A percentile compares a stretch with the other conserved stretches of the same genome.
Conservation (phyloP, 371 early-diverging fungal genomes). For the Mortierella sp. region DNA sequence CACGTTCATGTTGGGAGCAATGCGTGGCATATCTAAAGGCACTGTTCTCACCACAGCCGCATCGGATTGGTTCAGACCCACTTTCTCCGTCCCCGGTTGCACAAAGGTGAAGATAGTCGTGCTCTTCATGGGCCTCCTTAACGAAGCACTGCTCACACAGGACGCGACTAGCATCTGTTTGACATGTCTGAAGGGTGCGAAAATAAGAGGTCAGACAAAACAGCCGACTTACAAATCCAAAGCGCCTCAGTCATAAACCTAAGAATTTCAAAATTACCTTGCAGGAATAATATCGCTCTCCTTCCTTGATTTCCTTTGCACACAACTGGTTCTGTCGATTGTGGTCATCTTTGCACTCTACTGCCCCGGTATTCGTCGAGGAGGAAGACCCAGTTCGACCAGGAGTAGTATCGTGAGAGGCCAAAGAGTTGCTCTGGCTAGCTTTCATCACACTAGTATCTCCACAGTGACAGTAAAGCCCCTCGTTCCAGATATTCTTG, state of each 20-base stretch:
- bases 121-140: constrained; percentile 38
- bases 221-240: no score
- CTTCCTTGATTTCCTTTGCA: constrained; percentile 33
- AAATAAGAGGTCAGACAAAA: background rate
- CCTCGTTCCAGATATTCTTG: constrained; percentile 27
- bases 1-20: constrained; percentile 37
- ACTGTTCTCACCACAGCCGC: constrained; percentile 49
- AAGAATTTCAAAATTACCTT: constrained; percentile 16
- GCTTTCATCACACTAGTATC: constrained; percentile 10
- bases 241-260: background rate
- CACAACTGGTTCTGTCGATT: constrained; percentile 41
- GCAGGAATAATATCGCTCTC: constrained; percentile 40
- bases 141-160: constrained; percentile 47
- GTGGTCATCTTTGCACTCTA: constrained; percentile 34
- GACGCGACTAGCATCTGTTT: constrained; percentile 18
- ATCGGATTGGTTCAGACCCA: no score
- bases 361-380: no score
- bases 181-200: constrained; percentile 32
- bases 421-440: background rate
- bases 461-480: constrained; percentile 41
- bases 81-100: no score
- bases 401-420: background rate
- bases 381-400: background rate
- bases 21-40: constrained; percentile 46
- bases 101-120: constrained; percentile 16